Evolutionary conservation across 495 filamentous ascomycete species (phyloP).

Genomic region (Hyphodiscus hymeniophilus): DNA sequence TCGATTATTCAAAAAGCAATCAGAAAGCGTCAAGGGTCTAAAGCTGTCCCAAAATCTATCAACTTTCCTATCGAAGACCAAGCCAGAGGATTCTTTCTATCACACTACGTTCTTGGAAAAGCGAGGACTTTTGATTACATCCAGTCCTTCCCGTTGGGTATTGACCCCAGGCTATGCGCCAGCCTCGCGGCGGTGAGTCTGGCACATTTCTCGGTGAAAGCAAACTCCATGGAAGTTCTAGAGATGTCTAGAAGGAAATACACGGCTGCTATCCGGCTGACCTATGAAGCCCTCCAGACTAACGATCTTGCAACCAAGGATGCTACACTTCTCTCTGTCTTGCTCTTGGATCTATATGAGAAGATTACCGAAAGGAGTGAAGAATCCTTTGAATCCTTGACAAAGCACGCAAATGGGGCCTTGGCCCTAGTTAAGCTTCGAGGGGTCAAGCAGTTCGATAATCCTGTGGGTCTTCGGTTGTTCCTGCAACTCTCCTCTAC

Average conservation of each 20-base stretch:
- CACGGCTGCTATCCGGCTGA: not conserved
- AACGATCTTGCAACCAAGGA: not conserved
- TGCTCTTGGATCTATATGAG: not conserved
- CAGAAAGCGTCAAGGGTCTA: not conserved
- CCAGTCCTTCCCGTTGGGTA: not conserved
- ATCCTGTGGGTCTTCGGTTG: not conserved
- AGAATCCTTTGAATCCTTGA: not conserved
- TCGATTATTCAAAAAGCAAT: not conserved
- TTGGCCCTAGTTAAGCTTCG: not conserved
- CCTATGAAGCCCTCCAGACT: not conserved
- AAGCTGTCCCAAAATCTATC: not conserved
- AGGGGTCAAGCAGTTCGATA: not conserved
- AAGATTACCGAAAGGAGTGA: slow-evolving; percentile 5
- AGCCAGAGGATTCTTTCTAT: not conserved
- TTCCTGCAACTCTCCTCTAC: not conserved
- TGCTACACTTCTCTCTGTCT: not conserved
- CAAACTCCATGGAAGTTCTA: not conserved
- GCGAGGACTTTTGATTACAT: not conserved
- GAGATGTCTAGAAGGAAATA: not conserved
- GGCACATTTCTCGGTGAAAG: not conserved
- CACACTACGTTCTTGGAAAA: not conserved
- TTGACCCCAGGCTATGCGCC: not conserved
- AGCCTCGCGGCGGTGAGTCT: not conserved
- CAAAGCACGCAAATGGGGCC: not conserved
- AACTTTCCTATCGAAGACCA: not conserved